Evolutionary conservation across 2,329 filamentous ascomycete genomes (phyloP), one percentile per base, ranked within the genome.

Genomic region (Akanthomyces uredinophilus): DNA sequence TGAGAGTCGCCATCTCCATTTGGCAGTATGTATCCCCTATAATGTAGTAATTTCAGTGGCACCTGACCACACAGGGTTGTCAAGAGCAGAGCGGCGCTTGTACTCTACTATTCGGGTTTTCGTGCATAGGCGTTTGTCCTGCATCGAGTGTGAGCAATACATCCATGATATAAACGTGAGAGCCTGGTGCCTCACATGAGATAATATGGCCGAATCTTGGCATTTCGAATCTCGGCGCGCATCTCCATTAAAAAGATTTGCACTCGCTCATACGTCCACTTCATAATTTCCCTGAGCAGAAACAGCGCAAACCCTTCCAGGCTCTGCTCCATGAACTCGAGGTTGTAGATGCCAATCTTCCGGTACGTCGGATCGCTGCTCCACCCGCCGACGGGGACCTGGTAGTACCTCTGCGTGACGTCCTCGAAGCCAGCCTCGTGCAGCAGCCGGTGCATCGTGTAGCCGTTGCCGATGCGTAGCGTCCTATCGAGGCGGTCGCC

Each of bases 261-360:
- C 3, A 70, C 65, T 24, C 68, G 64, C 1, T 60, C 60, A 24
- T 68, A 65, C 18, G 67, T 65, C 70, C 68, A 71, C 18, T 66
- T 65, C 65, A 72, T 66, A 10, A 74, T 63, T 47, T 70, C 67
- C 14, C 64, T 69, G 16, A 72, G 62, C 62, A 73, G 54, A 39
- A 68, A 71, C 22, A 69, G 61, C 3, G 66, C 70, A 39, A 72
- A 68, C 0, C 70, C 70, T 52, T 71, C 70, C 7, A 72, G 50
- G 43, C 70, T 70, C 44, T 69, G 61, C 5, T 70, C 69, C 59
- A 68, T 57, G 22, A 71, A 67, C 8, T 65, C 65, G 11, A 69
- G 65, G 32, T 70, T 69, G 43, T 65, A 68, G 11, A 64, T 24
- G 0, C 66, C 65, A 11, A 64, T 64, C 13, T 66, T 59, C 22